Evolutionary conservation across 352 stramenopile genomes (phyloP), one percentile per base, ranked within the genome.

Genomic region (Globisporangium takayamanum): DNA sequence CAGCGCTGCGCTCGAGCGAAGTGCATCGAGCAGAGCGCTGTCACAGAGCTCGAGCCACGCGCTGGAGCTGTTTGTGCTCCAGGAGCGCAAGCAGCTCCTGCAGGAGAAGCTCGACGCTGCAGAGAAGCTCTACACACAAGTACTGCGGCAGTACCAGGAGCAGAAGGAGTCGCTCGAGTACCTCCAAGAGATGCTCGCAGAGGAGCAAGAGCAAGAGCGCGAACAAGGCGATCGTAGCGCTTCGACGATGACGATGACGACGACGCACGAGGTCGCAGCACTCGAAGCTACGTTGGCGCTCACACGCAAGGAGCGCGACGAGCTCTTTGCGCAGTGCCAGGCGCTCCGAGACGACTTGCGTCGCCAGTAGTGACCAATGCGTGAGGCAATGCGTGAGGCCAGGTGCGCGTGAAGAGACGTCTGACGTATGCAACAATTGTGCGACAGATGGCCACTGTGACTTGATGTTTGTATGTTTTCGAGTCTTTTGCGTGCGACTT

Each of bases 41-140:
- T 14, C 15, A 11, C n/a, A 20, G 11, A 62, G 64, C 16, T 76
- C 69, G 20, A 70, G 59, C 47, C 58, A 69, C 36, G 67, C 62
- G 20, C 37, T 84, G 49, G 61, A 76, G 30, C 64, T 63, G 30
- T 58, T 73, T 30, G 70, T 64, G 63, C 53, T 70, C 12, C 72
- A 78, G 42, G 73, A 83, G 59, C 65, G 66, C 16, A 54, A 58
- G 16, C 73, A 83, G 60, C 59, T 75, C 11, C 20, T 87, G 33
- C 67, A 78, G 33, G 79, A 89, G 37, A 83, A 86, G 42, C 73
- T 89, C 25, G 77, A 91, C 63, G 73, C 75, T 0, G 68, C 79
- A 15, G 81, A 92, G 65, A 88, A 89, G 59, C 57, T 87, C 22
- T 87, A 92, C 63, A 59, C 81, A 47, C 74, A 89, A 51, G 80